These are phyloP conservation scores for Didymella arachidicola DNA, from an alignment of 2,329 filamentous ascomycete species.

Conservation along the genomic window DNA sequence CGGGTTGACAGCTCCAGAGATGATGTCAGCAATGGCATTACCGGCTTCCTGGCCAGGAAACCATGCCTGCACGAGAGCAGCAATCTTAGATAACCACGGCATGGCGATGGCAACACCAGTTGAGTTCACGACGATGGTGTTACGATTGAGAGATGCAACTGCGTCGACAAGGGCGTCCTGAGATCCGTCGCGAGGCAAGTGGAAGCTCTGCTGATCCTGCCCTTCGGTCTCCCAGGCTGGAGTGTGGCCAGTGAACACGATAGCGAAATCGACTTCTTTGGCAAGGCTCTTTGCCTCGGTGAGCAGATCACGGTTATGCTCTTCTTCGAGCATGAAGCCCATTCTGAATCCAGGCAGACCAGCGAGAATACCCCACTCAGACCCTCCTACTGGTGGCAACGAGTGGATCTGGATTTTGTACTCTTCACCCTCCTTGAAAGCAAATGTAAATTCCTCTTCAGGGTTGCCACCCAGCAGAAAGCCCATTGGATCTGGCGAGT, in stretches of 20 bases:
- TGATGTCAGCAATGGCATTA: slow-evolving; percentile 53
- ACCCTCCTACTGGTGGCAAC: slow-evolving; percentile 64
- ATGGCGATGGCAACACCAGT: slow-evolving; percentile 77
- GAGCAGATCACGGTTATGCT: slow-evolving; percentile 42
- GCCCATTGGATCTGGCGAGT: slow-evolving; percentile 66
- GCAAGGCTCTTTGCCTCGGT: slow-evolving; percentile 38
- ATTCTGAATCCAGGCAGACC: slow-evolving; percentile 46
- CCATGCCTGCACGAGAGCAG: slow-evolving; percentile 53
- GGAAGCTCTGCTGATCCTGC: slow-evolving; percentile 64
- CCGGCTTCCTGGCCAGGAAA: slow-evolving; percentile 54
- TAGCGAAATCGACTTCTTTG: slow-evolving; percentile 38
- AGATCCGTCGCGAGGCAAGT: slow-evolving; percentile 61
- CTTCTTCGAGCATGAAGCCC: slow-evolving; percentile 44
- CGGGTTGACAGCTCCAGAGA: slow-evolving; percentile 51
- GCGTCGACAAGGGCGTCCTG: slow-evolving; percentile 72
- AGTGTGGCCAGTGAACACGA: slow-evolving; percentile 47
- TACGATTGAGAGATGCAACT: slow-evolving; percentile 71
- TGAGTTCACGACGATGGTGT: slow-evolving; percentile 77
- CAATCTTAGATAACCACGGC: slow-evolving; percentile 67
- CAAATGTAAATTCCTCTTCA: slow-evolving; percentile 67
- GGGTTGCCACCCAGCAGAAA: slow-evolving; percentile 71
- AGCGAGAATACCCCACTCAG: slow-evolving; percentile 45
- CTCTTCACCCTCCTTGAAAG: slow-evolving; percentile 65
- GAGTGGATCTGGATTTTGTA: slow-evolving; percentile 68
- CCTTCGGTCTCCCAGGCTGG: slow-evolving; percentile 62